Base-by-base conservation (phyloP, 1,139 yeast genomes). In the Candida tetrigidarum region DNA sequence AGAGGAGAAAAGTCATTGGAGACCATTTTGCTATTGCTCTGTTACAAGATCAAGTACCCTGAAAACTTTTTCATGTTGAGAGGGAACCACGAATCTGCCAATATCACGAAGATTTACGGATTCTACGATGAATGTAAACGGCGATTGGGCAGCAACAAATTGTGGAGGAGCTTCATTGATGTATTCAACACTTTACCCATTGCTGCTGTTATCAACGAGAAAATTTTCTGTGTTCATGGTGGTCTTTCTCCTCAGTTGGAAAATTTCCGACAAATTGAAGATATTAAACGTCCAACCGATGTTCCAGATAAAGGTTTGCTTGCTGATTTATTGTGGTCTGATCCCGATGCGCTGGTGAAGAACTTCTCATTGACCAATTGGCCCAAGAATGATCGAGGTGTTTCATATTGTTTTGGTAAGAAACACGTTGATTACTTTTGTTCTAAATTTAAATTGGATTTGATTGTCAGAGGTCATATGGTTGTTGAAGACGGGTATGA, bases 401-500 rank as follows among this genome's bases (percentile, higher is more conserved):
- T 89, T 4, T 85, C 93, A 1, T 89, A 83, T 59, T 81, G 91
- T 53, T 89, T 88, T 66, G 91, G 92, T 32, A 80, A 79, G 51
- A 79, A 79, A 46, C 87, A 86, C 47, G 91, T 89, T 8, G 84
- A 83, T 53, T 77, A 80, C 54, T 89, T 89, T 57, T 84, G 89
- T 55, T 65, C 77, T 16, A 75, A 75, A 41, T 87, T 88, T 64
- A 82, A 84, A 47, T 84, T 89, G 67, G 96, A 89, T 64, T 69
- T 89, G 55, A 78, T 89, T 52, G 91, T 86, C 26, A 72, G 96
- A 55, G 96, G 96, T 12, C 96, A 89, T 63, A 89, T 89, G 96
- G 96, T 89, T 52, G 98, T 93, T 20, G 98, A 93, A 62, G 99
- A 93, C 63, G 99, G 99, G 1, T 93, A 93, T 64, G 98, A 93